Conservation (phyloP, 768 basidiomycete genomes). For the Naganishia friedmannii region DNA sequence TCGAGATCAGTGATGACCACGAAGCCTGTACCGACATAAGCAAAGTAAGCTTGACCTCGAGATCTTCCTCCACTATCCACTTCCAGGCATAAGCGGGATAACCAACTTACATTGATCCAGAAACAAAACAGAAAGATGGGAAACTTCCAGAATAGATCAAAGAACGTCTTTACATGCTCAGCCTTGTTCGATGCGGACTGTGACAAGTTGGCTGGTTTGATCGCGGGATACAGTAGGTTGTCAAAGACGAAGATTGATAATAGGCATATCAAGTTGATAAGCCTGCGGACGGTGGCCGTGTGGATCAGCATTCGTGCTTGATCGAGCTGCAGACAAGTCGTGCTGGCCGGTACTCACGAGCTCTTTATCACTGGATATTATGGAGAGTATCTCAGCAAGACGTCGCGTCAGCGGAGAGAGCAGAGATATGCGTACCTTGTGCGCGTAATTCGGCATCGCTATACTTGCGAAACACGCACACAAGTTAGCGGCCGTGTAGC, state of each 20-base stretch:
- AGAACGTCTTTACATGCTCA: slow-evolving; percentile 44
- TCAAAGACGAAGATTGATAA: slow-evolving; percentile 45
- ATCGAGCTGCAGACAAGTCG: background rate
- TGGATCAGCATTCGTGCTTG: background rate
- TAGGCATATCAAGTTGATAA: slow-evolving; percentile 51
- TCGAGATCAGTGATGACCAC: slow-evolving; percentile 47
- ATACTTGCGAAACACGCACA: background rate
- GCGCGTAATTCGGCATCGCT: slow-evolving; percentile 49
- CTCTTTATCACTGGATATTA: slow-evolving; percentile 17
- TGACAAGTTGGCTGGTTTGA: slow-evolving; percentile 34
- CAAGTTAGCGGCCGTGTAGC: slow-evolving; percentile 1
- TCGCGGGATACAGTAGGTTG: slow-evolving; percentile 42
- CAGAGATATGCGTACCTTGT: slow-evolving; percentile 7
- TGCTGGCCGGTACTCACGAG: background rate
- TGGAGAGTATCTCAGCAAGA: background rate
- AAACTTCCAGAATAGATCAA: slow-evolving; percentile 47
- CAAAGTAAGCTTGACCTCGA: slow-evolving; percentile 32
- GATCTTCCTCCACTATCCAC: slow-evolving; percentile 5
- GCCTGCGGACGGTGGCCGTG: slow-evolving; percentile 27
- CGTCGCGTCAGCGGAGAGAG: background rate
- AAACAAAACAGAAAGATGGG: slow-evolving; percentile 50
- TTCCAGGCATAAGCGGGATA: background rate
- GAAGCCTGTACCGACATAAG: background rate
- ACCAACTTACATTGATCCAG: slow-evolving; percentile 45
- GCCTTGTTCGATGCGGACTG: slow-evolving; percentile 30